phyloP scores from a whole-genome alignment of 192 early-diverging fungal species.

The Phlyctochytrium bullatum region DNA sequence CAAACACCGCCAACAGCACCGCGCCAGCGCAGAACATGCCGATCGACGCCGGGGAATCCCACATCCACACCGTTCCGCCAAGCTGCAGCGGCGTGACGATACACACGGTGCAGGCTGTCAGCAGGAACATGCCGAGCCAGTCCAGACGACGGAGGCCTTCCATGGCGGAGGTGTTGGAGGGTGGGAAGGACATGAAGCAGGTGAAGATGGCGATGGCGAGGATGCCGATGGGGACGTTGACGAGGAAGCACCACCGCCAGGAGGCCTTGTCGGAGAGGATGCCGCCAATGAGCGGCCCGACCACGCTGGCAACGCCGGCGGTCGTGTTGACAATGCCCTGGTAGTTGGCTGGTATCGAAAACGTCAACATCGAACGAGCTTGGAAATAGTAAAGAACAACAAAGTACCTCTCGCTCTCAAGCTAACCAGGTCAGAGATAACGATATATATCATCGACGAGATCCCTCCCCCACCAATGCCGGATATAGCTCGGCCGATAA shows the following conservation, averaged over 20 bases:
- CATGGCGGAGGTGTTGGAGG: conserved; percentile 33
- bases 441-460: conserved; percentile 65
- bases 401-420: conserved; percentile 21
- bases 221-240: conserved; percentile 75
- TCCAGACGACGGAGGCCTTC: neutral
- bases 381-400: neutral
- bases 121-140: conserved; percentile 5
- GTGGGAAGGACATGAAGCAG: conserved; percentile 59
- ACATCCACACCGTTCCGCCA: conserved; percentile 65
- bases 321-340: conserved; percentile 34
- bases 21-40: conserved; percentile 65
- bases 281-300: conserved; percentile 80
- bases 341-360: neutral
- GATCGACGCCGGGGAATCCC: conserved; percentile 56
- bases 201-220: conserved; percentile 54
- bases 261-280: conserved; percentile 55
- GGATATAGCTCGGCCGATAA: conserved; percentile 71
- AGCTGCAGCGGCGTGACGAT: conserved; percentile 53
- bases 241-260: conserved; percentile 58
- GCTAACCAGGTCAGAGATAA: conserved; percentile 85
- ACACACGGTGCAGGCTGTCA: conserved; percentile 11
- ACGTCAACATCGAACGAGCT: conserved; percentile 45
- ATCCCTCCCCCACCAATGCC: conserved; percentile 77
- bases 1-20: conserved; percentile 56
- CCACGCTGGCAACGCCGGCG: conserved; percentile 64